A percentile compares a stretch with the other conserved stretches of the same genome.
Evolutionary conservation across 2,329 filamentous ascomycete genomes (phyloP).

Genomic region (Ophiostoma himal-ulmi): DNA sequence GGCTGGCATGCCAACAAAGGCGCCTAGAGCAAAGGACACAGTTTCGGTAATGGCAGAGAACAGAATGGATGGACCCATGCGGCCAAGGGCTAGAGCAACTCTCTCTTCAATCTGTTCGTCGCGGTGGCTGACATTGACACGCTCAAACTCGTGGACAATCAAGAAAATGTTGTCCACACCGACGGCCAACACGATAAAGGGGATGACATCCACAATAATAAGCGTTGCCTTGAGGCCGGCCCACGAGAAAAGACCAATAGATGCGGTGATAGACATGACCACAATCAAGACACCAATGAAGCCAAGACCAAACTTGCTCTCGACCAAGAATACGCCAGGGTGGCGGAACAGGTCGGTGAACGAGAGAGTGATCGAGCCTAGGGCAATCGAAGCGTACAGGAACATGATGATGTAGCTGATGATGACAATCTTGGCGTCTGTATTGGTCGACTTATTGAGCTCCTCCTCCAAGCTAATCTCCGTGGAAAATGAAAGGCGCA

Average conservation of each 20-base stretch:
- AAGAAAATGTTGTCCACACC: conserved; percentile 99
- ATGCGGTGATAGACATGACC: conserved; percentile 92
- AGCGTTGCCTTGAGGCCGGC: conserved; percentile 87
- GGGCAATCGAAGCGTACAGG: conserved; percentile 84
- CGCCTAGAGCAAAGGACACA: conserved; percentile 83
- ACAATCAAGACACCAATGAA: conserved; percentile 92
- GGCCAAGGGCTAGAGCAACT: conserved; percentile 79
- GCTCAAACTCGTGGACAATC: conserved; percentile 95
- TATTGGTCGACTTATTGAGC: conserved; percentile 96
- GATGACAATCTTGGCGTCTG: conserved; percentile 91
- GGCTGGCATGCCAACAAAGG: conserved; percentile 94
- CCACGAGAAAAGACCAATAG: conserved; percentile 90
- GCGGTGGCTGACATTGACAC: conserved; percentile 85
- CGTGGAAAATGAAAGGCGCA: conserved; percentile 88
- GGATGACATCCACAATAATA: conserved; percentile 97
- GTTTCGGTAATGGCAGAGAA: conserved; percentile 95
- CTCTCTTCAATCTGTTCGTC: conserved; percentile 83
- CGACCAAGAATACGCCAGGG: conserved; percentile 77
- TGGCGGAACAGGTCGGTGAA: conserved; percentile 72
- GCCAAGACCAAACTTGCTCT: conserved; percentile 96
- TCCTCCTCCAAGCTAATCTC: conserved; percentile 94
- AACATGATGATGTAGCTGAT: conserved; percentile 99
- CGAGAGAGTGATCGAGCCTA: conserved; percentile 80
- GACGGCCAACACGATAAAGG: conserved; percentile 91
- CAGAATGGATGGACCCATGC: conserved; percentile 94